Percentiles rank a stretch among this genome's conserved stretches.
Evolutionary conservation across 2,329 filamentous ascomycete genomes (phyloP).

Genomic region (Chaetomiaceae sp.): DNA sequence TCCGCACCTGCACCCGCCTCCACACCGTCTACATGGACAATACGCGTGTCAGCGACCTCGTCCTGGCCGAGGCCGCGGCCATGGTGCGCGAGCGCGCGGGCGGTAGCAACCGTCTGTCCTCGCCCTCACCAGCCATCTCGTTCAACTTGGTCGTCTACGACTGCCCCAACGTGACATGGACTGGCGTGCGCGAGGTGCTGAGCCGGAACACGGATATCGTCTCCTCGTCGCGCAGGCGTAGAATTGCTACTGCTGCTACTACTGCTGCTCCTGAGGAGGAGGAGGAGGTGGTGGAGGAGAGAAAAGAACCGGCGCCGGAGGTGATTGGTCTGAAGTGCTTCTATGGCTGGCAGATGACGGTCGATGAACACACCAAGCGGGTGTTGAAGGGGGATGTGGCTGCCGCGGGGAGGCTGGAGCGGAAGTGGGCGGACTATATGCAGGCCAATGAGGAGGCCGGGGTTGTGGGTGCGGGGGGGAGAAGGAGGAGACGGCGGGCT

Average conservation of each 20-base stretch:
- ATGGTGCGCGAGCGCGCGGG: slow-evolving; percentile 64
- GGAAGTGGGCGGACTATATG: slow-evolving; percentile 94
- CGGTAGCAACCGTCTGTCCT: slow-evolving; percentile 29
- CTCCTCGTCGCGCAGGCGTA: too few species aligned
- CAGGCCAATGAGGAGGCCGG: slow-evolving; percentile 83
- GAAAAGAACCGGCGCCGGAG: slow-evolving; percentile 43
- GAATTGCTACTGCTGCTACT: too few species aligned
- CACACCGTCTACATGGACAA: slow-evolving; percentile 84
- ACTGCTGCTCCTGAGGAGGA: not conserved
- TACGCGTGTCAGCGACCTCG: slow-evolving; percentile 81
- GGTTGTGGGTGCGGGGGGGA: slow-evolving; percentile 58
- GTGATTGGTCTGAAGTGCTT: slow-evolving; percentile 88
- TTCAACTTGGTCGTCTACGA: slow-evolving; percentile 82
- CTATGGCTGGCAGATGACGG: slow-evolving; percentile 91
- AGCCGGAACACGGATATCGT: too few species aligned
- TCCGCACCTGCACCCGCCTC: slow-evolving; percentile 69
- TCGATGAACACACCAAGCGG: slow-evolving; percentile 87
- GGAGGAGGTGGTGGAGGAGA: not conserved
- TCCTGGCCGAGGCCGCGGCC: slow-evolving; percentile 78
- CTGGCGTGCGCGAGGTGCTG: slow-evolving; percentile 80
- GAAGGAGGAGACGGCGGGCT: slow-evolving; percentile 70
- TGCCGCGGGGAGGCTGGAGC: slow-evolving; percentile 73
- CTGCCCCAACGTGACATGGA: slow-evolving; percentile 89
- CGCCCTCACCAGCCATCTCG: slow-evolving; percentile 56
- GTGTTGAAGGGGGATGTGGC: slow-evolving; percentile 72